A percentile compares a stretch with the other conserved stretches of the same genome.
These are phyloP conservation scores for Candida nonsorbophila DNA, from an alignment of 805 yeast species.

Conservation along the genomic window DNA sequence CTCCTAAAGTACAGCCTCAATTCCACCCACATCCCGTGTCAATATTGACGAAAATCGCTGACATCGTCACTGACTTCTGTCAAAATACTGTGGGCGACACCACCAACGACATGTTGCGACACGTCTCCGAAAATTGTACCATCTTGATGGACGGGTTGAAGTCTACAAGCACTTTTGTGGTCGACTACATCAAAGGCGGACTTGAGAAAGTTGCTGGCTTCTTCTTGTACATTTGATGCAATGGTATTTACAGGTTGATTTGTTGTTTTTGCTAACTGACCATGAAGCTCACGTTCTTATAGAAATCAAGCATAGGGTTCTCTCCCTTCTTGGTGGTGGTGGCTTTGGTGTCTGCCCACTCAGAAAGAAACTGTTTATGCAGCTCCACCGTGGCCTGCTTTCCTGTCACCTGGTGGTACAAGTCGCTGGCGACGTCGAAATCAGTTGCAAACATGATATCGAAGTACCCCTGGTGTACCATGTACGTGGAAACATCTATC, in stretches of 20 bases:
- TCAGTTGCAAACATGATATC: conserved; percentile 87
- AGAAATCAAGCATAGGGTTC: conserved; percentile 77
- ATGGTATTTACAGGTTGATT: too few species aligned
- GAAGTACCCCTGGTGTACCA: conserved; percentile 82
- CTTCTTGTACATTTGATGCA: not conserved
- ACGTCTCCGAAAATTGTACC: too few species aligned
- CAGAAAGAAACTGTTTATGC: conserved; percentile 59
- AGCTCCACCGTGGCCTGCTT: conserved; percentile 48
- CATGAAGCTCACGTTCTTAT: conserved; percentile 68
- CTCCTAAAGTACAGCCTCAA: too few species aligned
- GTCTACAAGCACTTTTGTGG: conserved; percentile 10
- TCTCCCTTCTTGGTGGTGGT: conserved; percentile 76
- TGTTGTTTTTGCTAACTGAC: conserved; percentile 24
- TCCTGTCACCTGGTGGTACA: conserved; percentile 62
- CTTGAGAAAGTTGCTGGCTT: conserved; percentile 12
- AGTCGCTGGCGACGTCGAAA: conserved; percentile 53
- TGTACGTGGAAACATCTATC: conserved; percentile 66
- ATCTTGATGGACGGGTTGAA: conserved; percentile 4
- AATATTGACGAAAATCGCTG: too few species aligned
- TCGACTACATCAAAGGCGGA: conserved; percentile 19
- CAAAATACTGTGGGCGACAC: too few species aligned
- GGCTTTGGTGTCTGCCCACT: conserved; percentile 65
- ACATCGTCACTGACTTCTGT: too few species aligned
- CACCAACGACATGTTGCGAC: not conserved
- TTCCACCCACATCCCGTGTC: too few species aligned